Evolutionary conservation across 2,329 filamentous ascomycete species (phyloP).

Genomic region (Dothistroma septosporum): DNA sequence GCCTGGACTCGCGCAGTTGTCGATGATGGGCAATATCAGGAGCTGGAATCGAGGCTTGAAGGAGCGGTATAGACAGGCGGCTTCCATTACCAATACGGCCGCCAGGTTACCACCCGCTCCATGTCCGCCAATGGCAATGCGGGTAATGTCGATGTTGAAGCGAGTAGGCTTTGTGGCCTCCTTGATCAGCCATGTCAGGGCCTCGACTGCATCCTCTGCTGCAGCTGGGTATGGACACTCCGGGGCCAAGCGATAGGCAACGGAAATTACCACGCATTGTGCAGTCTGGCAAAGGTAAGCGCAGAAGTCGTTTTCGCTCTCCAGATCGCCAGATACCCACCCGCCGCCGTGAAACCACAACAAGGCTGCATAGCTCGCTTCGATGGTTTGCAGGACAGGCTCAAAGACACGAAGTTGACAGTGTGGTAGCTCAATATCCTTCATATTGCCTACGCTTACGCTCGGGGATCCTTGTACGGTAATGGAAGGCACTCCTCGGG

Average conservation of each 20-base stretch:
- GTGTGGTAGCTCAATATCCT: slow-evolving; percentile 15
- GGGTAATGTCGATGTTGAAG: slow-evolving; percentile 14
- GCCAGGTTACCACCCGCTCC: slow-evolving; percentile 20
- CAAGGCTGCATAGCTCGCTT: slow-evolving; percentile 5
- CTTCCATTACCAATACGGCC: slow-evolving; percentile 19
- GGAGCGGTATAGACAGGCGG: slow-evolving; percentile 18
- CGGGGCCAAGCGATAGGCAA: slow-evolving; percentile 42
- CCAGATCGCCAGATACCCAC: slow-evolving; percentile 18
- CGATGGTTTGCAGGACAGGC: slow-evolving; percentile 4
- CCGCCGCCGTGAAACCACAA: slow-evolving; percentile 17
- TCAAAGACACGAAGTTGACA: slow-evolving; percentile 20
- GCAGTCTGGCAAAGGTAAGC: slow-evolving; percentile 20
- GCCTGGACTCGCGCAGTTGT: slow-evolving; percentile 18
- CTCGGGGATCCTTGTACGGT: slow-evolving; percentile 12
- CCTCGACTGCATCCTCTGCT: slow-evolving; percentile 44
- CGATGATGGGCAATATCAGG: slow-evolving; percentile 20
- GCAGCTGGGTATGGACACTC: slow-evolving; percentile 45
- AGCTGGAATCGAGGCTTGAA: slow-evolving; percentile 19
- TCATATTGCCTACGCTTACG: slow-evolving; percentile 11
- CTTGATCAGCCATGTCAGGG: slow-evolving; percentile 38
- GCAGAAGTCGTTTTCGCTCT: slow-evolving; percentile 24
- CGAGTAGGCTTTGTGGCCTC: slow-evolving; percentile 11
- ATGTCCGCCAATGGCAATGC: slow-evolving; percentile 19
- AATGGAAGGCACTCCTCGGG: slow-evolving; percentile 11
- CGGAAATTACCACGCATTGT: slow-evolving; percentile 19